These are phyloP conservation scores for Ampelomyces quisqualis DNA, from an alignment of 2,329 filamentous ascomycete genomes.

Conservation along the genomic window DNA sequence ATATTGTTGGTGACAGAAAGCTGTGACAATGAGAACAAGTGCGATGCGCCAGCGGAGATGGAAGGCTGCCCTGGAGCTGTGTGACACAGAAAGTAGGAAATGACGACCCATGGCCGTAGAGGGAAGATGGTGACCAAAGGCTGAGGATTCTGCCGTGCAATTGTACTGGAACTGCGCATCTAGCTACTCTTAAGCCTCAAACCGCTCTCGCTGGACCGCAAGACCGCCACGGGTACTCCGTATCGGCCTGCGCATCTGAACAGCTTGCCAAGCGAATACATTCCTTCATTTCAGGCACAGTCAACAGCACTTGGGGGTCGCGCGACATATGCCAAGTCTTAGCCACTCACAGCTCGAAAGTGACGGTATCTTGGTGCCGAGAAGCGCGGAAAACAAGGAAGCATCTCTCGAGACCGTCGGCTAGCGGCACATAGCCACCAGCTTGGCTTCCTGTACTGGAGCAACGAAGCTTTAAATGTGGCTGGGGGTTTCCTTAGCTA, in stretches of 20 bases:
- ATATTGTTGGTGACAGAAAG: constrained; percentile 21
- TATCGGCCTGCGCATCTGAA: not conserved
- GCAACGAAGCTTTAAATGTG: not conserved
- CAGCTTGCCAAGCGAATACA: not conserved
- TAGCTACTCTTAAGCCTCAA: not conserved
- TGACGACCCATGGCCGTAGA: constrained; percentile 12
- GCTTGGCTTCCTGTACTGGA: not conserved
- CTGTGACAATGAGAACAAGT: constrained; percentile 15
- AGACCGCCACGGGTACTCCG: no score
- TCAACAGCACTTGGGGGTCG: not conserved
- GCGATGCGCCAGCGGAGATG: constrained; percentile 15
- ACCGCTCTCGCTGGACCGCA: no score
- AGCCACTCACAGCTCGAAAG: not conserved
- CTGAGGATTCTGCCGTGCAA: not conserved
- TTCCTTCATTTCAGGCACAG: no score
- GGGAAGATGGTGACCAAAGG: not conserved
- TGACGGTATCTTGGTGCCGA: not conserved
- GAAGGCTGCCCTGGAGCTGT: constrained; percentile 7
- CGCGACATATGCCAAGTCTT: no score
- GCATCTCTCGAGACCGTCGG: constrained; percentile 1
- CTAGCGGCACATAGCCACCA: not conserved
- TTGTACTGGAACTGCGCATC: no score
- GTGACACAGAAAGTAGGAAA: constrained; percentile 5
- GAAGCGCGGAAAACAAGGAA: constrained; percentile 4
- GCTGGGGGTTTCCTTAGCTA: not conserved